These are phyloP conservation scores for Scleroderma citrinum DNA, from an alignment of 768 basidiomycete species.

Conservation along the genomic window DNA sequence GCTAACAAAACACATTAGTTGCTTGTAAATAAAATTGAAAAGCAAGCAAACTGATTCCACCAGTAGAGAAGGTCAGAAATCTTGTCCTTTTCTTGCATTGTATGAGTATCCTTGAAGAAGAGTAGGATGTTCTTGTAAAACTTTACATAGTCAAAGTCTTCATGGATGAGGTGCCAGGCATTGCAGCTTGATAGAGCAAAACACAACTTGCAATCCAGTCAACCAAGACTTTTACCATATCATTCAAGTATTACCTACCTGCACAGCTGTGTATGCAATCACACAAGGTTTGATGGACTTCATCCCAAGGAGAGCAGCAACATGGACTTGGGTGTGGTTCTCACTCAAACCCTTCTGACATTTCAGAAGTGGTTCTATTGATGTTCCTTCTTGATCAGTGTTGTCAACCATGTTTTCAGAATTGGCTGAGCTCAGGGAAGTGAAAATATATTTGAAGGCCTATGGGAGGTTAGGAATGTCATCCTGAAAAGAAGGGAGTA, in stretches of 20 bases:
- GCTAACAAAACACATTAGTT: slow-evolving; percentile 13
- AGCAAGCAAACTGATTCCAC: slow-evolving; percentile 8
- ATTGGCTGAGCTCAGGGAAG: slow-evolving; percentile 10
- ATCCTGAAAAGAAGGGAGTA: background rate
- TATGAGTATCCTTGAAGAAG: slow-evolving; percentile 51
- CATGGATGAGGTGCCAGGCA: slow-evolving; percentile 5
- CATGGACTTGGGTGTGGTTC: slow-evolving; percentile 6
- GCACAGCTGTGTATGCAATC: slow-evolving; percentile 20
- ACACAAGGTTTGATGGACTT: slow-evolving; percentile 12
- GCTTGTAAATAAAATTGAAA: slow-evolving; percentile 30
- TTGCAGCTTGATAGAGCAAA: slow-evolving; percentile 9
- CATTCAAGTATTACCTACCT: slow-evolving; percentile 9
- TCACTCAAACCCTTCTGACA: background rate
- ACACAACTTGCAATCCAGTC: slow-evolving; percentile 4
- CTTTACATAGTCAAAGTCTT: slow-evolving; percentile 14
- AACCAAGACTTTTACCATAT: too few species aligned
- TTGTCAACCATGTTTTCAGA: background rate
- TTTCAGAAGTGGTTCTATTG: background rate
- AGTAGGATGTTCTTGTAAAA: slow-evolving; percentile 50
- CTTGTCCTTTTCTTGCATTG: slow-evolving; percentile 34
- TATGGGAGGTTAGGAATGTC: background rate
- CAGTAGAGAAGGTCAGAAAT: slow-evolving; percentile 33
- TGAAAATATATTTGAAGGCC: slow-evolving; percentile 14
- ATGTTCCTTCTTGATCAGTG: background rate
- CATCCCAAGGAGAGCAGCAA: slow-evolving; percentile 5